Base-by-base conservation (phyloP, 106 monocot genomes). In the Agapanthus africanus region DNA sequence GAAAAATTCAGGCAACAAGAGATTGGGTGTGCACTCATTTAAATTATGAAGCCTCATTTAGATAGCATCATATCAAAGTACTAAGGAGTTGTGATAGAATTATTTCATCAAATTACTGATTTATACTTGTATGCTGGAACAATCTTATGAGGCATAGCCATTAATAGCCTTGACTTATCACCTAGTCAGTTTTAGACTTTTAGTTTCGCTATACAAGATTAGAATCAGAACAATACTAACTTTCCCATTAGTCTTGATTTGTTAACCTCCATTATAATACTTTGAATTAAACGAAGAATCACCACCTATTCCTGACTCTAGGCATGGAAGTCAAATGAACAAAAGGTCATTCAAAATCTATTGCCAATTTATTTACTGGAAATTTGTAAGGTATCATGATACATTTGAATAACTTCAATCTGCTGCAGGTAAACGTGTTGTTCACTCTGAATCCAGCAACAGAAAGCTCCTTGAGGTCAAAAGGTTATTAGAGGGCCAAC, bases 371-470 rank as follows among this genome's bases (percentile, higher is more conserved):
- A 18, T 49, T 4, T 49, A 4, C 6, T 9, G 6, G 27, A 6
- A 11, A 26, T 25, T n/a, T 26, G 4, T 54, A 54, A 26, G 22
- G 35, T 7, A 22, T 40, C 35, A n/a, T 37, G n/a, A 34, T 26
- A 38, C 38, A 0, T 25, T 9, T 14, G 4, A 22, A 10, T 6
- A 37, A 38, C 36, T 22, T 38, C n/a, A n/a, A 63, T 63, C 21
- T 38, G 15, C 37, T 75, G 44, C 84, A 95, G 97, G 97, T 30
- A 97, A 79, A 64, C 82, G 69, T 15, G 97, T 97, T 16, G 63
- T 97, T 70, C 97, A 86, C 74, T 88, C 89, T 59, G 91, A 91
- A 51, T 54, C 67, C 15, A 88, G 80, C 30, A 85, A 79, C 74
- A 83, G 57, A 54, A 95, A 86, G 74, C 79, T 95, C 40, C 13